Base-by-base conservation (phyloP, 345 rosid genomes). In the Nephelium lappaceum region DNA sequence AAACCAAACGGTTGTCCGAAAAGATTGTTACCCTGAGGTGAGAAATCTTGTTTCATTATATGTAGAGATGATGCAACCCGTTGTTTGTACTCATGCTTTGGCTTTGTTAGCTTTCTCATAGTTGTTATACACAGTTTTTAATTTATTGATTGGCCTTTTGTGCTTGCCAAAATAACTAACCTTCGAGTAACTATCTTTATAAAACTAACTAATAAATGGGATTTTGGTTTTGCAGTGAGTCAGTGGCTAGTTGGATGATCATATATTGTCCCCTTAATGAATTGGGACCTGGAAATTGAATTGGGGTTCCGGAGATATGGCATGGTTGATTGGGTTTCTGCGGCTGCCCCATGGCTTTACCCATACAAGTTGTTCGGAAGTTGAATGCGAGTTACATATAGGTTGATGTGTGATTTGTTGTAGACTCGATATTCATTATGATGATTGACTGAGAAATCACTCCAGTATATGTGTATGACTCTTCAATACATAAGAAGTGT, bases 1-100 rank as follows among this genome's bases (percentile, higher is more conserved):
- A 75, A 82, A 84, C 76, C 95, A 93, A 88, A 86, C 90, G 25
- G 71, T 95, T 75, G 84, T 85, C 42, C 95, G 79, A 72, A 86
- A 89, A 80, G 85, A 91, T 81, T 93, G 97, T 85, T 82, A 81
- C 63, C 85, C 91, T 67, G 64, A 84, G 98, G 98, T 93, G 70
- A 88, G 80, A 27, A 62, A 18, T 67, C 42, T 61, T 8, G 63
- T 60, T 84, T 39, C 64, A 73, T 31, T 31, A 31, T 31, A 31
- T 31, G 15, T 27, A 39, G 23, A 60, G 27, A 6, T n/a, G 8
- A 36, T 49, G 51, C 42, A 39, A 58, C 53, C 51, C 49, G 39
- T 55, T 63, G 3, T 27, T 12, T 72, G 11, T 72, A 36, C 24
- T 41, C 21, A 21, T 58, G 51, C 11, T 41, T 39, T 21, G 55